Evolutionary conservation across 2,329 filamentous ascomycete genomes (phyloP), one percentile per base, ranked within the genome.

Genomic region (Xylaria sp.): DNA sequence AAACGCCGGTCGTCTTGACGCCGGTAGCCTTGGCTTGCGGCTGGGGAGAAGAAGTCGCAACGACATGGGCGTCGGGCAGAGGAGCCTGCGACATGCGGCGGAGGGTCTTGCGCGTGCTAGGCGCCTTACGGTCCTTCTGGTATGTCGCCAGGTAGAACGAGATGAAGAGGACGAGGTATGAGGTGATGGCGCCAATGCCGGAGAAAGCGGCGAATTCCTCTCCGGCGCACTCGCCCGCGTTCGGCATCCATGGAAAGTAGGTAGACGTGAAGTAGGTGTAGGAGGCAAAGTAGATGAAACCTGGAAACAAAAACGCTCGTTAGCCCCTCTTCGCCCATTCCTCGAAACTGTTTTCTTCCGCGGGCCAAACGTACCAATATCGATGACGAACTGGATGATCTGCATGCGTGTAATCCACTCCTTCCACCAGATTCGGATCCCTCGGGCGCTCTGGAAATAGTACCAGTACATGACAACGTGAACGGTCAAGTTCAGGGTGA

Each of bases 381-480:
- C 93, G 74, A 97, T 93, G 73, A 97, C 84, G 78, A 97, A 97
- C 75, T 97, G 93, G 68, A 90, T 86, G 75, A 97, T 97, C 78
- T 97, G 93, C 71, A 97, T 89, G 71, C 92, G 90, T 66, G 93
- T 97, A 72, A 97, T 95, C 89, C 93, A 97, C 79, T 97, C 91
- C 89, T 97, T 97, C 93, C 93, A 97, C 92, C 92, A 97, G 77
- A 97, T 94, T 69, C 88, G 88, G 75, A 97, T 86, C 65, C 94
- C 94, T 66, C 93, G 92, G 50, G 93, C 92, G 71, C 91, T 93
- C 83, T 97, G 93, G 88, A 97, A 97, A 85, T 97, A 97, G 87
- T 97, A 97, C 92, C 92, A 97, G 88, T 97, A 97, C 93, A 97
- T 97, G 72, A 97, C 90, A 54, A 97, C 93, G 78, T 97, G 93